Percentiles rank a stretch among this genome's conserved stretches.
Conservation (phyloP, 805 yeast species). For the Candida succiphila region DNA sequence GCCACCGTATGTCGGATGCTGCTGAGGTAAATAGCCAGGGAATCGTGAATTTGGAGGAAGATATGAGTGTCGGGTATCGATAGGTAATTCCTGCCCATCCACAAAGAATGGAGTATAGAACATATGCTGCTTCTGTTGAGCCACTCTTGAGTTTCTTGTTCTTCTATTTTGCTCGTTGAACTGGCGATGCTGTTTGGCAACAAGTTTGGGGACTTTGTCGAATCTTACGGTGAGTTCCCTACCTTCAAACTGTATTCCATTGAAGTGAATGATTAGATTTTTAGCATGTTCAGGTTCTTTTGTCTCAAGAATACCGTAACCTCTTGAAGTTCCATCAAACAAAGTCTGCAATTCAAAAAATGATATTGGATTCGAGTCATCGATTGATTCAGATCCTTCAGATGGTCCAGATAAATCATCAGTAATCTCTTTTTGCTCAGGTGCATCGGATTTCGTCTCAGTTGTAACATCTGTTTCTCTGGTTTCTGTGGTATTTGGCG, state of each 20-base stretch:
- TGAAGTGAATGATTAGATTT: slow-evolving; percentile 37
- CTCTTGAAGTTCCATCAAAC: slow-evolving; percentile 34
- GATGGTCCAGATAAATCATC: not conserved
- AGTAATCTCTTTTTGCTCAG: not conserved
- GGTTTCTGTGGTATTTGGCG: not conserved
- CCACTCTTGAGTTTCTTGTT: not conserved
- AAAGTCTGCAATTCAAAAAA: slow-evolving; percentile 24
- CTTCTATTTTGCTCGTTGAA: not conserved
- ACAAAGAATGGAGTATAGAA: not conserved
- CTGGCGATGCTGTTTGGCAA: slow-evolving; percentile 4
- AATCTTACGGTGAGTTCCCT: slow-evolving; percentile 50
- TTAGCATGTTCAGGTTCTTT: slow-evolving; percentile 35
- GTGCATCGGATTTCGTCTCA: not conserved
- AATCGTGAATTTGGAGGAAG: too few species aligned
- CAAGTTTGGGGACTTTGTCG: slow-evolving; percentile 41
- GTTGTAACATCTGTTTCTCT: not conserved
- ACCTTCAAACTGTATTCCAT: slow-evolving; percentile 48
- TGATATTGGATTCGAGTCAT: not conserved
- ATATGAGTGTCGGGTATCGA: too few species aligned
- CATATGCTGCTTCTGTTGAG: not conserved
- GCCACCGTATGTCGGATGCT: too few species aligned
- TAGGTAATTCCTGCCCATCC: too few species aligned
- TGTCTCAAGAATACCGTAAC: slow-evolving; percentile 58
- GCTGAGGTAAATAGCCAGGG: too few species aligned
- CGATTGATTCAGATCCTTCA: not conserved